Evolutionary conservation across 73 alveolate species (phyloP).

Genomic region (Effrenium voratum): DNA sequence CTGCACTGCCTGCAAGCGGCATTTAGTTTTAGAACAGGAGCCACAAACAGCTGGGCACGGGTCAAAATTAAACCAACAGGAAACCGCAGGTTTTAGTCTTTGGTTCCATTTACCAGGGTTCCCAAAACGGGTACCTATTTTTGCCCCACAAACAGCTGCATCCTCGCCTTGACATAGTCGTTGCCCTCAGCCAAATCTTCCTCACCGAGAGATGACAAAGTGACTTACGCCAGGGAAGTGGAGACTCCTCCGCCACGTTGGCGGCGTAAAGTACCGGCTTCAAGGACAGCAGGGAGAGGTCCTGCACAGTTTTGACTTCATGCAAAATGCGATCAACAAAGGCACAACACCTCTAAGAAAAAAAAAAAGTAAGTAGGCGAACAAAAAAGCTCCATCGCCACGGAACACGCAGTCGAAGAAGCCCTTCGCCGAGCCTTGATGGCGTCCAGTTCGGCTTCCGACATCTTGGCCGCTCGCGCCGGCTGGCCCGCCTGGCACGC

Average conservation of each 20-base stretch:
- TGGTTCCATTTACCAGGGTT: too few species aligned
- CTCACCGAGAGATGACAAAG: not conserved
- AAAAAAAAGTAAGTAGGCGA: not conserved
- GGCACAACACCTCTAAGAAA: not conserved
- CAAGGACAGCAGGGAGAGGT: conserved; percentile 64
- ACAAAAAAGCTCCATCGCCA: not conserved
- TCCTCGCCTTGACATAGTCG: conserved; percentile 73
- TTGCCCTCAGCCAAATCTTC: conserved; percentile 76
- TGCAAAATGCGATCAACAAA: not conserved
- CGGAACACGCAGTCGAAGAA: too few species aligned
- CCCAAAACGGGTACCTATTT: too few species aligned
- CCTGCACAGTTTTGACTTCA: not conserved
- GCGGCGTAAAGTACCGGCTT: conserved; percentile 91
- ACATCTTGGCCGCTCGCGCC: conserved; percentile 40
- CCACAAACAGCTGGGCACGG: too few species aligned
- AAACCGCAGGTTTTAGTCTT: too few species aligned
- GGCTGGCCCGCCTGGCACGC: conserved; percentile 64
- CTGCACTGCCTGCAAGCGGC: conserved; percentile 45
- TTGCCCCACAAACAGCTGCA: too few species aligned
- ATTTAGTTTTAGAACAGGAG: too few species aligned
- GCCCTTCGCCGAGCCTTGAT: not conserved
- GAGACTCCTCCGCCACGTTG: conserved; percentile 62
- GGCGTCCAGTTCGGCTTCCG: conserved; percentile 47
- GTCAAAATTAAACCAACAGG: too few species aligned
- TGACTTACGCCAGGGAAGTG: not conserved